These are phyloP conservation scores for Exophiala spinifera DNA, from an alignment of 2,329 filamentous ascomycete species.

Conservation along the genomic window DNA sequence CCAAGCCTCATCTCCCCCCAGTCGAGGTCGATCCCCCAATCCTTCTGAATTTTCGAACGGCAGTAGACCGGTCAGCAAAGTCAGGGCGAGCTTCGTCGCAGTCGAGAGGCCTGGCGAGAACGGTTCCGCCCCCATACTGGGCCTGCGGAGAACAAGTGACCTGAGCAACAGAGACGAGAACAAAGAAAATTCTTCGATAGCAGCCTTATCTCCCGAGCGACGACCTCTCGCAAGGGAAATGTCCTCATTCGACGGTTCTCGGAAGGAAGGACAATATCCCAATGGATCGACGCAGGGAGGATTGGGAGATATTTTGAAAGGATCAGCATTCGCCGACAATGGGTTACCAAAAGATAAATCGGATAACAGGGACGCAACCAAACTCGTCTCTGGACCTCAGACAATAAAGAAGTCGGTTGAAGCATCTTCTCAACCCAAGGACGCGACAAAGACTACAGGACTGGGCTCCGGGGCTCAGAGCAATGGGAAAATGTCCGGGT, in stretches of 20 bases:
- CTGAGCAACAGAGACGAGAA: slow-evolving; percentile 30
- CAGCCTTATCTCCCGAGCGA: slow-evolving; percentile 6
- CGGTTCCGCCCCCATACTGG: slow-evolving; percentile 37
- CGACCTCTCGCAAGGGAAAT: slow-evolving; percentile 35
- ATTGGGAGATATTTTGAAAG: slow-evolving; percentile 33
- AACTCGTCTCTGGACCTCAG: slow-evolving; percentile 13
- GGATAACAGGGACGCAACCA: slow-evolving; percentile 9
- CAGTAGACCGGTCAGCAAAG: slow-evolving; percentile 67
- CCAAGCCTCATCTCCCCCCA: slow-evolving; percentile 59
- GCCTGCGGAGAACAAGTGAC: slow-evolving; percentile 42
- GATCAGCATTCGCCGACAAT: slow-evolving; percentile 31
- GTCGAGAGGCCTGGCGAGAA: slow-evolving; percentile 55
- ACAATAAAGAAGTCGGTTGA: slow-evolving; percentile 9
- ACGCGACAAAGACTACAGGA: slow-evolving; percentile 14
- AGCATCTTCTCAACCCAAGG: slow-evolving; percentile 17
- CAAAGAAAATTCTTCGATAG: slow-evolving; percentile 26
- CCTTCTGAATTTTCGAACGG: slow-evolving; percentile 40
- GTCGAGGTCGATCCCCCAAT: slow-evolving; percentile 67
- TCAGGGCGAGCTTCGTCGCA: slow-evolving; percentile 71
- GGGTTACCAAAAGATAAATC: slow-evolving; percentile 12
- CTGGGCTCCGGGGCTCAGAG: slow-evolving; percentile 19
- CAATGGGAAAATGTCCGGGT: slow-evolving; percentile 10
- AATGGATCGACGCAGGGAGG: slow-evolving; percentile 13
- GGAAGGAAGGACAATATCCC: background rate
- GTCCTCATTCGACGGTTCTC: slow-evolving; percentile 21